phyloP scores from a whole-genome alignment of 148 eudicot species.

The Rhododendron williamsianum region DNA sequence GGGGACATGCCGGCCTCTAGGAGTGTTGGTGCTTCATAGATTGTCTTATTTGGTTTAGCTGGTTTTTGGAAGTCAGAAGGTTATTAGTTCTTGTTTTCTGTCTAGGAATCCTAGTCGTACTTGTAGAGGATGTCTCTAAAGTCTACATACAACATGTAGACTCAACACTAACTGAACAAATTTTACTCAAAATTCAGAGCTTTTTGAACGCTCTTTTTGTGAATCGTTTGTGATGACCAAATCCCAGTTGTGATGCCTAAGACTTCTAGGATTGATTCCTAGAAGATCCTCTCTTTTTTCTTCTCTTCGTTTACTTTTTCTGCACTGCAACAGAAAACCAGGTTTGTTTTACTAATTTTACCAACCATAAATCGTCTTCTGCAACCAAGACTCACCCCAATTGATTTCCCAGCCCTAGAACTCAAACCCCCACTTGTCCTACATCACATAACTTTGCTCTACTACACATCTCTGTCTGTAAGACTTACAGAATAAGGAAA shows the following conservation, averaged over 20 bases:
- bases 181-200: not conserved
- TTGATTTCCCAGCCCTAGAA: not conserved
- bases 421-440: not conserved
- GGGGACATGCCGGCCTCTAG: no score
- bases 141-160: not conserved
- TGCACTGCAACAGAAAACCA: not conserved
- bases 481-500: not conserved
- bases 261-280: not conserved
- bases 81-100: not conserved
- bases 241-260: not conserved
- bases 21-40: no score
- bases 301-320: not conserved
- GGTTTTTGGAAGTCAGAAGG: not conserved
- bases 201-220: not conserved
- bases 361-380: not conserved
- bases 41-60: not conserved
- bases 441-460: not conserved
- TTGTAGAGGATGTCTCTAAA: not conserved
- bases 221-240: not conserved
- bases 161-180: not conserved
- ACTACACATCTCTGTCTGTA: not conserved
- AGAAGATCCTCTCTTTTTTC: not conserved
- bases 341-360: not conserved
- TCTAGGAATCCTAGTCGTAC: not conserved
- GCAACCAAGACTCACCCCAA: not conserved